phyloP scores from a whole-genome alignment of 768 basidiomycete genomes.

The Boletus pseudopeckii region DNA sequence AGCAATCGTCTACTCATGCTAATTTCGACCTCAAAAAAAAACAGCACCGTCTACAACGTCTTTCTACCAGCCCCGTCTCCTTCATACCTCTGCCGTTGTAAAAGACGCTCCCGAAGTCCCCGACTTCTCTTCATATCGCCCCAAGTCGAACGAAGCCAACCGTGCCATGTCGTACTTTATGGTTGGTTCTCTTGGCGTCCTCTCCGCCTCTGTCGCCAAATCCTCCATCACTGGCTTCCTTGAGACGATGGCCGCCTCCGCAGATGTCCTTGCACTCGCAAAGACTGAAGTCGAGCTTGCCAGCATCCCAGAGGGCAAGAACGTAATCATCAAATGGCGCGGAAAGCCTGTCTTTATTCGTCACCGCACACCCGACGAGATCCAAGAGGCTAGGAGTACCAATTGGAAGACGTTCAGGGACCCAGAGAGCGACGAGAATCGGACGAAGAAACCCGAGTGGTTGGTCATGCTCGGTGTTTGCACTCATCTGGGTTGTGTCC shows the following conservation, averaged over 20 bases:
- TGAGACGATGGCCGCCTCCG: constrained; percentile 93
- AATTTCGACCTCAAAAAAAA: constrained; percentile 8
- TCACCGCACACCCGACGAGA: constrained; percentile 88
- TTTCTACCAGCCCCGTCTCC: constrained; percentile 60
- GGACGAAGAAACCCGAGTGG: constrained; percentile 96
- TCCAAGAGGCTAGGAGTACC: constrained; percentile 82
- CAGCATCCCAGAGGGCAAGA: constrained; percentile 94
- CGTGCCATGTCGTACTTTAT: constrained; percentile 85
- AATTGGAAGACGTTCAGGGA: constrained; percentile 90
- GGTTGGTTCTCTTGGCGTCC: constrained; percentile 87
- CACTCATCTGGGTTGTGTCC: constrained; percentile 98
- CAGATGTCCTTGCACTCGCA: constrained; percentile 95
- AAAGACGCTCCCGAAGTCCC: constrained; percentile 81
- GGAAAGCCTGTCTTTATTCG: constrained; percentile 99
- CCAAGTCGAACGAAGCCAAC: constrained; percentile 60
- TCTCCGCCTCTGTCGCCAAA: constrained; percentile 93
- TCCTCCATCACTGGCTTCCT: constrained; percentile 92
- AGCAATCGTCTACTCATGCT: constrained; percentile 11
- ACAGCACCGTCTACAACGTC: constrained; percentile 50
- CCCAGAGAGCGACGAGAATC: constrained; percentile 84
- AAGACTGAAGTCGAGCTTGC: constrained; percentile 94
- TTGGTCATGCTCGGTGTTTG: constrained; percentile 89
- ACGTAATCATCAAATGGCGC: constrained; percentile 97
- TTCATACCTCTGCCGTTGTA: constrained; percentile 71
- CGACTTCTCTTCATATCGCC: constrained; percentile 81